These are phyloP conservation scores for Dryas alaskensis DNA, from an alignment of 306 rosid species.

Conservation along the genomic window DNA sequence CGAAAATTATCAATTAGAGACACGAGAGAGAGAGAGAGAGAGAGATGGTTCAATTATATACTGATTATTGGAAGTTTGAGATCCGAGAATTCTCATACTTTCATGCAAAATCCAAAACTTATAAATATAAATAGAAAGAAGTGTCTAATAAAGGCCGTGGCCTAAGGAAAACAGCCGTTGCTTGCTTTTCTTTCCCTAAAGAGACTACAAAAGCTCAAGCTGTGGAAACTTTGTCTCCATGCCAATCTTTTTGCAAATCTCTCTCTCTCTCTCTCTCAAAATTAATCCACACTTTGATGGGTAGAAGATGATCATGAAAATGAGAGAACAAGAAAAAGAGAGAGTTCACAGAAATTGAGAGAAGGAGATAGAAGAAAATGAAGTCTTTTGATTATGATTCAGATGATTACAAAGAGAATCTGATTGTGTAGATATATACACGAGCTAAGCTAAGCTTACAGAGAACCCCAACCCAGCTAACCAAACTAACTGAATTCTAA, in stretches of 20 bases:
- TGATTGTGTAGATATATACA: too few relatives aligned
- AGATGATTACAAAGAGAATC: too few relatives aligned
- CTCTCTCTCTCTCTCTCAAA: constrained; percentile 28
- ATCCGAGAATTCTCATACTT: constrained; percentile 86
- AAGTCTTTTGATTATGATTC: too few relatives aligned
- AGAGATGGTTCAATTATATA: constrained; percentile 50
- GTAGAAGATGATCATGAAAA: too few relatives aligned
- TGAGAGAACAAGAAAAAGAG: too few relatives aligned
- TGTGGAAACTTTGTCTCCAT: constrained; percentile 88
- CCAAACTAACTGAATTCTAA: too few relatives aligned
- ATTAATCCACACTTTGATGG: neutral
- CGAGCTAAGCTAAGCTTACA: too few relatives aligned
- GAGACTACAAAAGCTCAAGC: constrained; percentile 69
- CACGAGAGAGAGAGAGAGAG: constrained; percentile 18
- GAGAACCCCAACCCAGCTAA: too few relatives aligned
- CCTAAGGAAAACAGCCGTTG: constrained; percentile 29
- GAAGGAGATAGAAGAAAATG: too few relatives aligned
- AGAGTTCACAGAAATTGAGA: too few relatives aligned
- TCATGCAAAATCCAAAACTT: constrained; percentile 51
- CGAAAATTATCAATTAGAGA: neutral
- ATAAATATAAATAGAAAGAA: constrained; percentile 34
- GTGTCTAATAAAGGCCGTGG: constrained; percentile 39
- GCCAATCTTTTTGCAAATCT: constrained; percentile 35
- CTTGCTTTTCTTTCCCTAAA: constrained; percentile 52
- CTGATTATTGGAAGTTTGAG: constrained; percentile 62